These are phyloP conservation scores for Nothophaeocryptopus gaeumannii DNA, from an alignment of 2,329 filamentous ascomycete genomes.

Conservation along the genomic window DNA sequence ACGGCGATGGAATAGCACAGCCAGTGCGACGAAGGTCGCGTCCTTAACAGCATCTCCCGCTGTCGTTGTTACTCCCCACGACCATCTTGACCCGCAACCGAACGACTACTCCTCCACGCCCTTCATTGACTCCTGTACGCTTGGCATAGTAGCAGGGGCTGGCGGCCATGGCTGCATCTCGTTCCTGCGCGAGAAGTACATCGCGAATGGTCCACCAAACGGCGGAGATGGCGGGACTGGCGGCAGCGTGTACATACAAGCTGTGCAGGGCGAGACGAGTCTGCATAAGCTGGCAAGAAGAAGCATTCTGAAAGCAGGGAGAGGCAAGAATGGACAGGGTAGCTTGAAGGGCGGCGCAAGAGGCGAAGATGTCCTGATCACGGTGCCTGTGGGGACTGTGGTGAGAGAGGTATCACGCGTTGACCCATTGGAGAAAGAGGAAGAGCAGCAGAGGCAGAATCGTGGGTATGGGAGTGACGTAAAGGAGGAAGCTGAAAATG, in stretches of 20 bases:
- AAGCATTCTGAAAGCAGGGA: conserved; percentile 69
- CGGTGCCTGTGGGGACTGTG: conserved; percentile 89
- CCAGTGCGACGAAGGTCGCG: no score
- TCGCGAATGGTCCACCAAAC: conserved; percentile 85
- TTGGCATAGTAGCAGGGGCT: conserved; percentile 73
- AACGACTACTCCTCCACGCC: conserved; percentile 79
- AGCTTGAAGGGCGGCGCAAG: conserved; percentile 70
- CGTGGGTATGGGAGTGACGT: conserved; percentile 37
- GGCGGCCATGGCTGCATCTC: conserved; percentile 94
- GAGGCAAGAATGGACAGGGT: conserved; percentile 76
- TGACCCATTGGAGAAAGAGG: conserved; percentile 73
- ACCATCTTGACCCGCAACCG: conserved; percentile 56
- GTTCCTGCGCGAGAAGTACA: conserved; percentile 86
- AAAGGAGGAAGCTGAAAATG: conserved; percentile 29
- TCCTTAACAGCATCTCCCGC: not conserved
- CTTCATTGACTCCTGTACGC: conserved; percentile 80
- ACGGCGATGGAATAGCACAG: no score
- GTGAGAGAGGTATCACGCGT: conserved; percentile 75
- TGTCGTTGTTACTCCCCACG: conserved; percentile 3
- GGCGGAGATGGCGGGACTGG: conserved; percentile 91
- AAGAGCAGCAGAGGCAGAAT: conserved; percentile 36
- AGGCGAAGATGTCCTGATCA: conserved; percentile 82
- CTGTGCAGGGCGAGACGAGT: conserved; percentile 84
- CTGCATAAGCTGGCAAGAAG: conserved; percentile 84
- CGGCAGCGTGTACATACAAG: conserved; percentile 91